Evolutionary conservation across 192 early-diverging fungal genomes (phyloP).

Genomic region (Coemansia sp.): DNA sequence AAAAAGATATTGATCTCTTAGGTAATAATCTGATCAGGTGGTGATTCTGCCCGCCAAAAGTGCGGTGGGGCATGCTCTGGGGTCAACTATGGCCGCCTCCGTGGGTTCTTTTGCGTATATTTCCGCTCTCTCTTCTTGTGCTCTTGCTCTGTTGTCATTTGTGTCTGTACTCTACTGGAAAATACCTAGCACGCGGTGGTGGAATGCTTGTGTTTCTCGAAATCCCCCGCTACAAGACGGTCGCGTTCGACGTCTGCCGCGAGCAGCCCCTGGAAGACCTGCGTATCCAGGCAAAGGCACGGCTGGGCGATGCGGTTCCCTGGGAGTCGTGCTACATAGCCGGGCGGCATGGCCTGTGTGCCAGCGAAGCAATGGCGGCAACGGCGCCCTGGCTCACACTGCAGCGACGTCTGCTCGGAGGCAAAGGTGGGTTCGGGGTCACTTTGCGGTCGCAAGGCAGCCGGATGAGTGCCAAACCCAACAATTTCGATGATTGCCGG

Average conservation of each 20-base stretch:
- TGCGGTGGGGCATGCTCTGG: too few relatives aligned
- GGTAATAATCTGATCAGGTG: too few relatives aligned
- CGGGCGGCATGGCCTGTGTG: constrained; percentile 22
- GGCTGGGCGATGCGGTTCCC: not conserved
- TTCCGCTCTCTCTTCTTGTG: too few relatives aligned
- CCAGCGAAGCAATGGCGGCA: constrained; percentile 5
- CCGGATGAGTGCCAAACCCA: constrained; percentile 83
- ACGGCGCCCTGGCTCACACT: constrained; percentile 16
- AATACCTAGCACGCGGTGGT: too few relatives aligned
- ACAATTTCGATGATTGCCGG: constrained; percentile 88
- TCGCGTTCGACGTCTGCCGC: constrained; percentile 19
- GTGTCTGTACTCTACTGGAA: too few relatives aligned
- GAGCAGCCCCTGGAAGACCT: constrained; percentile 22
- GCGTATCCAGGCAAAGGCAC: not conserved
- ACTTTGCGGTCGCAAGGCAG: constrained; percentile 91
- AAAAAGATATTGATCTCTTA: too few relatives aligned
- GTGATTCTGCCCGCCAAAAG: too few relatives aligned
- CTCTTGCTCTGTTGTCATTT: too few relatives aligned
- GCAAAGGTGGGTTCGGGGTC: constrained; percentile 97
- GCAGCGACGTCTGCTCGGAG: constrained; percentile 54
- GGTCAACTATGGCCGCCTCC: too few relatives aligned
- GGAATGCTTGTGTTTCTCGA: constrained; percentile 34
- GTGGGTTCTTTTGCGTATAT: too few relatives aligned
- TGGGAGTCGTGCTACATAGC: constrained; percentile 10
- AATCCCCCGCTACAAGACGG: constrained; percentile 7